Conservation (phyloP, 805 yeast genomes). For the Pichia exigua region DNA sequence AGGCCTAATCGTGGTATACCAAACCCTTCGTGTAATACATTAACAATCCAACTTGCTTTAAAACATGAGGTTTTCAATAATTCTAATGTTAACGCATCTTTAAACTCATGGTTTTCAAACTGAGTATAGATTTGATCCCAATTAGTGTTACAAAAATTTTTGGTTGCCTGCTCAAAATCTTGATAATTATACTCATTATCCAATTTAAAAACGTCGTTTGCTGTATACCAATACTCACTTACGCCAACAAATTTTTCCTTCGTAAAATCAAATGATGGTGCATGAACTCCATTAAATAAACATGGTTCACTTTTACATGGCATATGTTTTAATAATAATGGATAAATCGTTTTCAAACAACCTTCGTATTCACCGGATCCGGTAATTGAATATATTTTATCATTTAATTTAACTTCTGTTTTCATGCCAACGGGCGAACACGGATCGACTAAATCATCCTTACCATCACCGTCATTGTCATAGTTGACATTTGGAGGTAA, state of each 20-base stretch:
- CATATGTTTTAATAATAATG: slow-evolving; percentile 64
- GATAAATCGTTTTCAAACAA: slow-evolving; percentile 67
- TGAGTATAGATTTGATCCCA: slow-evolving; percentile 54
- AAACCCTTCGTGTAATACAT: slow-evolving; percentile 86
- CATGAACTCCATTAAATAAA: slow-evolving; percentile 90
- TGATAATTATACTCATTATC: slow-evolving; percentile 84
- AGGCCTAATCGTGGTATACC: slow-evolving; percentile 67
- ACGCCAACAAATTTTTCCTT: slow-evolving; percentile 84
- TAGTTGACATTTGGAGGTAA: slow-evolving; percentile 39
- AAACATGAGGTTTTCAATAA: slow-evolving; percentile 75
- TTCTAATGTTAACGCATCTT: slow-evolving; percentile 45
- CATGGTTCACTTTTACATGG: slow-evolving; percentile 90
- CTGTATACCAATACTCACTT: slow-evolving; percentile 96
- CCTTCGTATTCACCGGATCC: slow-evolving; percentile 77
- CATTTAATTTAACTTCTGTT: slow-evolving; percentile 40
- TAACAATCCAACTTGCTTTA: slow-evolving; percentile 91
- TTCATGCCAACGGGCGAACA: slow-evolving; percentile 66
- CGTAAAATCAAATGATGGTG: slow-evolving; percentile 75
- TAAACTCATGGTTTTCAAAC: slow-evolving; percentile 47
- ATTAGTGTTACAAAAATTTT: slow-evolving; percentile 64
- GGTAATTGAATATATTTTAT: slow-evolving; percentile 38
- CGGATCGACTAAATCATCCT: slow-evolving; percentile 55
- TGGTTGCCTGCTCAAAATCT: slow-evolving; percentile 56
- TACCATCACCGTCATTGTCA: slow-evolving; percentile 40
- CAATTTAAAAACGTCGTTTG: slow-evolving; percentile 80